Evolutionary conservation across 2,329 filamentous ascomycete species (phyloP), one percentile per base, ranked within the genome.

Genomic region (Aaosphaeria arxii): DNA sequence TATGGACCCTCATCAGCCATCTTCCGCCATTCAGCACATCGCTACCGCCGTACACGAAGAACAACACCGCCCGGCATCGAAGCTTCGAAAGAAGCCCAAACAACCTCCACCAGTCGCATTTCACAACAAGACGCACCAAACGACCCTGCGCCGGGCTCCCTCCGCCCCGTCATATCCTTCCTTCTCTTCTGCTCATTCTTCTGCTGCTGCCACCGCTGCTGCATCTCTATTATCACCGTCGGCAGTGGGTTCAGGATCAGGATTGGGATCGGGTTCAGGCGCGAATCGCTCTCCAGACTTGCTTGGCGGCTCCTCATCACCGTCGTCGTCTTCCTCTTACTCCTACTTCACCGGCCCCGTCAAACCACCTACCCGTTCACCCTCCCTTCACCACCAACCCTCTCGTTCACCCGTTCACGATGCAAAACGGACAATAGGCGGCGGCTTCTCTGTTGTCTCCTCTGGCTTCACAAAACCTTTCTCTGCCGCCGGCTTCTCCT

Each of bases 121-220:
- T 40, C 58, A 57, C 50, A 55, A 62, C 45, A 56, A 50, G 47
- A 35, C 39, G 9, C 39, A 28, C 17, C 24, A n/a, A 9, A 9
- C 9, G 33, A 40, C 50, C 9, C 59, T 64, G 39, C 46, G 51
- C 24, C 48, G 62, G 13, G 48, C 58, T 11, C 62, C 62, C 32
- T 61, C 58, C 5, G 59, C 59, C 35, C 62, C 62, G n/a, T 58
- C 54, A 11, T 61, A 62, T 47, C 61, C 61, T 17, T 52, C 50
- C 42, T 61, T 56, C 55, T 51, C 43, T 35, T 38, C 40, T 13
- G 13, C 39, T 9, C 9, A 9, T 9, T 13, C 33, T 36, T 7
- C 13, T 28, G 24, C 11, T 28, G 30, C 42, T 28, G 28, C 42
- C 28, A 44, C 30, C 31, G 28, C 13, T 30, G 30, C 24, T 6